phyloP scores from a whole-genome alignment of 2,329 filamentous ascomycete species.

The Neofusicoccum kwambonambiense region DNA sequence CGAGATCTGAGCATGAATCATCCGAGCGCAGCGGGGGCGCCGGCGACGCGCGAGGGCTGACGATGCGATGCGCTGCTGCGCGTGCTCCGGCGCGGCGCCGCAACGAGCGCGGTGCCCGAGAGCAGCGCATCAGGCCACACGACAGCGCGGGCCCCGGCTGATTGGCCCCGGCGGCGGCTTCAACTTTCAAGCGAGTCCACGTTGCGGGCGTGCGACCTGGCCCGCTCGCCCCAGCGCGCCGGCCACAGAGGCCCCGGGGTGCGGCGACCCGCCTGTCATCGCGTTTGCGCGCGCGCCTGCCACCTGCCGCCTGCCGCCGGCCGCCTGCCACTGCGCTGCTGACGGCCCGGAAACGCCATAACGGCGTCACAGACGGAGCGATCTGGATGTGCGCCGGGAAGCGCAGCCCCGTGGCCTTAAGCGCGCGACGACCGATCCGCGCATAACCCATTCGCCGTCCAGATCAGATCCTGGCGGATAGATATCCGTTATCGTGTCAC shows the following conservation, averaged over 20 bases:
- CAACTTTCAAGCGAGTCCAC: slow-evolving; percentile 18
- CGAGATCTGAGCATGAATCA: slow-evolving; percentile 14
- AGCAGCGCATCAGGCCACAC: slow-evolving; percentile 11
- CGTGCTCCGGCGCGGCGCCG: neutral
- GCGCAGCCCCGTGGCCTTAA: neutral
- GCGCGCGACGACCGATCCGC: neutral
- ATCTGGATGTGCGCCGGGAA: neutral
- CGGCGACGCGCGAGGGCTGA: neutral
- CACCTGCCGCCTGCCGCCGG: neutral
- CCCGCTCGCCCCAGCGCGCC: slow-evolving; percentile 4
- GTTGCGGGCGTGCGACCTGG: slow-evolving; percentile 6
- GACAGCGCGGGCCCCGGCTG: slow-evolving; percentile 1
- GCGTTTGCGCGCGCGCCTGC: neutral
- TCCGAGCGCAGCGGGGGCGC: slow-evolving; percentile 10
- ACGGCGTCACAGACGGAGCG: neutral
- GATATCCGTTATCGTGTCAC: slow-evolving; percentile 25
- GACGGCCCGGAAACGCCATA: neutral
- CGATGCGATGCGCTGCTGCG: slow-evolving; percentile 10
- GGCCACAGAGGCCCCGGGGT: neutral
- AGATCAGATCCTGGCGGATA: slow-evolving; percentile 27
- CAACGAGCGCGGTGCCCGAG: neutral
- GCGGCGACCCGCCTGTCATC: slow-evolving; percentile 11
- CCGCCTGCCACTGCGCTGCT: neutral
- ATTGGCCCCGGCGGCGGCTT: slow-evolving; percentile 6
- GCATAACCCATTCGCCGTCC: slow-evolving; percentile 11